Evolutionary conservation across 1,284 basidiomycete genomes (phyloP), one percentile per base, ranked within the genome.

Genomic region (Quambalaria eucalypti): DNA sequence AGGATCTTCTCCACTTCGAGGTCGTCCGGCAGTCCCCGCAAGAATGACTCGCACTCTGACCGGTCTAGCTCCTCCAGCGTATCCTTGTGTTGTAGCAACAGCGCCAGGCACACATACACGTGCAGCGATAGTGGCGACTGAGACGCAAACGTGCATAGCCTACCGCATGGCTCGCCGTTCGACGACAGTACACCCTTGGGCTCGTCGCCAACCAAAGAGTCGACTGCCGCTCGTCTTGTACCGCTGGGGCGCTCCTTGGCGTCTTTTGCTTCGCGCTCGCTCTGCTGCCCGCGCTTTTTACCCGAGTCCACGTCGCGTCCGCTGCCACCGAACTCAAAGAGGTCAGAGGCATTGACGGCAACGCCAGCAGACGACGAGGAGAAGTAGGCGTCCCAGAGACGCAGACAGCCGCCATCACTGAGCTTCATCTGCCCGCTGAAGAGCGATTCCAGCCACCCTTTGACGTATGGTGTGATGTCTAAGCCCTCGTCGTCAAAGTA

Each of bases 401-500:
- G 57, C 69, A 76, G 69, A 26, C n/a, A 21, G 2, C 42, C 42
- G 5, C 42, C 42, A 14, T 26, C 21, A 26, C 12, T 26, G 21
- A 46, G 42, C 42, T 66, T 56, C 62, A 76, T 62, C 50, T 76
- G 72, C 3, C 63, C 64, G 6, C 74, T 68, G 23, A 76, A 57
- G 16, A 76, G 58, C 39, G 69, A 63, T 49, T 74, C 65, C 16
- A 76, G 49, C 75, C 75, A 76, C 49, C 65, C 64, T 10, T 65
- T 70, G 6, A 70, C 71, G 7, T 75, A 61, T 1, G 66, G 65
- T 28, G 69, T 65, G 16, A 75, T 58, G 48, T 76, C 73, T 5
- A 76, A 69, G 44, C 68, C 73, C 46, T 76, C 75, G 51, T 74
- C 73, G 42, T 76, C 75, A 57, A 76, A 76, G 64, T 76, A 76